phyloP scores from a whole-genome alignment of 106 monocot genomes.

The Agapanthus africanus region DNA sequence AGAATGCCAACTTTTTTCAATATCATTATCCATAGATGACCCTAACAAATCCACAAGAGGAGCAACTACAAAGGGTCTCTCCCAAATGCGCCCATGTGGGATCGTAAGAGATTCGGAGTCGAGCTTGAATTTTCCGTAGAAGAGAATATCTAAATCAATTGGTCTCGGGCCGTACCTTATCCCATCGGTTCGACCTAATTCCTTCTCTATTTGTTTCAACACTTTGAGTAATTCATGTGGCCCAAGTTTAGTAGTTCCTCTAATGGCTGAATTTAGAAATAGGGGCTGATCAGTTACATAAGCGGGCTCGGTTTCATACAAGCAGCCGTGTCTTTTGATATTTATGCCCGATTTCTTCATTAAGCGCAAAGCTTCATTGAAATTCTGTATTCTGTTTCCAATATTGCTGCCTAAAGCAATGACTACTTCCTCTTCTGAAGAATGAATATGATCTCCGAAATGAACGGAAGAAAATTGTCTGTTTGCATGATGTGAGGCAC shows the following conservation, averaged over 20 bases:
- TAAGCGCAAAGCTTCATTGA: slow-evolving; percentile 54
- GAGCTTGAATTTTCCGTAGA: slow-evolving; percentile 50
- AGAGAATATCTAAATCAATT: slow-evolving; percentile 89
- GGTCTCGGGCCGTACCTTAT: slow-evolving; percentile 92
- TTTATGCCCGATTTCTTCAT: slow-evolving; percentile 72
- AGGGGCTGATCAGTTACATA: slow-evolving; percentile 83
- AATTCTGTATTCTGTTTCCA: slow-evolving; percentile 66
- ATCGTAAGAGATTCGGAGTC: slow-evolving; percentile 55
- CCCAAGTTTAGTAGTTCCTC: slow-evolving; percentile 59
- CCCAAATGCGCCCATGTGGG: slow-evolving; percentile 81
- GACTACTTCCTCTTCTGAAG: slow-evolving; percentile 52
- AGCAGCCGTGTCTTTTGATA: slow-evolving; percentile 55
- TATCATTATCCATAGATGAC: slow-evolving; percentile 35
- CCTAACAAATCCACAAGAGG: slow-evolving; percentile 87
- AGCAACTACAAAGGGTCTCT: slow-evolving; percentile 88
- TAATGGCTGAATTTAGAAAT: slow-evolving; percentile 84
- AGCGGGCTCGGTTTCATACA: slow-evolving; percentile 82
- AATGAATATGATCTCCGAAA: slow-evolving; percentile 21
- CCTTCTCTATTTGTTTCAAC: slow-evolving; percentile 76
- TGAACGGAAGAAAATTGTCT: slow-evolving; percentile 8
- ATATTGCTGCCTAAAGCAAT: slow-evolving; percentile 94
- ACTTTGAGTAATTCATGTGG: slow-evolving; percentile 61
- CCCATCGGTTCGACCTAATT: slow-evolving; percentile 66
- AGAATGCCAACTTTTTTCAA: slow-evolving; percentile 69
- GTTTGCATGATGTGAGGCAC: slow-evolving; percentile 7